phyloP scores from a whole-genome alignment of 805 yeast genomes.

The Kazachstania martiniae region DNA sequence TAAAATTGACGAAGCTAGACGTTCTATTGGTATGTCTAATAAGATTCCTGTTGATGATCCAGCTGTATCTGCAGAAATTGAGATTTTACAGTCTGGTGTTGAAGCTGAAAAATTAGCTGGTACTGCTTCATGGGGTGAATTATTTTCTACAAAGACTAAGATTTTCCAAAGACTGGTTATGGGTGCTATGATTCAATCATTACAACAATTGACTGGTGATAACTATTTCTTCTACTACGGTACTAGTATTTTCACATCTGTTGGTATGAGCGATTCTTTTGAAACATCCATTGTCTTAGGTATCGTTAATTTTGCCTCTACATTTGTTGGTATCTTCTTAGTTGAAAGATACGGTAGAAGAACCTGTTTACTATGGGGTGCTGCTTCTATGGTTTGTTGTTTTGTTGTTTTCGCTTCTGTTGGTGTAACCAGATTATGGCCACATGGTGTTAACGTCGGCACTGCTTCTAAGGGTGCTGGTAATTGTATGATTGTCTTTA shows the following conservation, averaged over 20 bases:
- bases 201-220: slow-evolving; percentile 63
- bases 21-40: slow-evolving; percentile 48
- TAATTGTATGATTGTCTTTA: slow-evolving; percentile 59
- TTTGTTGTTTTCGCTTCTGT: slow-evolving; percentile 44
- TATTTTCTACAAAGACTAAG: slow-evolving; percentile 57
- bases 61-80: slow-evolving; percentile 46
- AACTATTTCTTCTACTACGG: slow-evolving; percentile 64
- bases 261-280: slow-evolving; percentile 49
- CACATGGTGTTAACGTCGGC: slow-evolving; percentile 28
- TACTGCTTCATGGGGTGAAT: slow-evolving; percentile 53
- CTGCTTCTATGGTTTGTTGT: slow-evolving; percentile 39
- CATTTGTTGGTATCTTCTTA: slow-evolving; percentile 40
- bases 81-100: slow-evolving; percentile 47
- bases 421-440: slow-evolving; percentile 43
- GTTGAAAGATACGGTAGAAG: slow-evolving; percentile 52
- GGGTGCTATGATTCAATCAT: slow-evolving; percentile 50
- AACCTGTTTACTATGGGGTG: slow-evolving; percentile 38
- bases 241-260: slow-evolving; percentile 51
- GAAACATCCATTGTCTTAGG: slow-evolving; percentile 52
- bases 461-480: slow-evolving; percentile 44
- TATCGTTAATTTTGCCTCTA: slow-evolving; percentile 50
- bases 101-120: slow-evolving; percentile 54
- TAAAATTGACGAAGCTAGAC: slow-evolving; percentile 50
- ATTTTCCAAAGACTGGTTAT: slow-evolving; percentile 37
- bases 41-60: slow-evolving; percentile 42